Conservation (phyloP, 495 filamentous ascomycete species). For the Aspergillus homomorphus region DNA sequence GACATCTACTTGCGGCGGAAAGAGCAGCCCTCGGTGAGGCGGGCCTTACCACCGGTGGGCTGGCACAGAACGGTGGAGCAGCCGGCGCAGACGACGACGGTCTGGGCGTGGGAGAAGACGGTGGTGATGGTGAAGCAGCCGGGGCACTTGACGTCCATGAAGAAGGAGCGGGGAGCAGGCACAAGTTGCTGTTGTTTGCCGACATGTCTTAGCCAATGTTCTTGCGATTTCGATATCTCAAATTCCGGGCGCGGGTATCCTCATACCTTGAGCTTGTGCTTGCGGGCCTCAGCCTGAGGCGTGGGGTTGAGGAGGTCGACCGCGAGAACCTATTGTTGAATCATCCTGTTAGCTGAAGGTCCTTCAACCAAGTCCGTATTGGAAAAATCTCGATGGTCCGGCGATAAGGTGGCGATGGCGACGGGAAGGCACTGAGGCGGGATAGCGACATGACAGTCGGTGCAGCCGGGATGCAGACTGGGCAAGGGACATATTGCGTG, state of each 20-base stretch:
- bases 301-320: slow-evolving; percentile 99
- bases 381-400: slow-evolving; percentile 11
- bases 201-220: slow-evolving; percentile 1
- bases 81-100: slow-evolving; percentile 97
- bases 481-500: neutral
- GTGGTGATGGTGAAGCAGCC: slow-evolving; percentile 99
- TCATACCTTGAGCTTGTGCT: slow-evolving; percentile 99
- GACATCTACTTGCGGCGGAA: slow-evolving; percentile 96
- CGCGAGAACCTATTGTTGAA: slow-evolving; percentile 82
- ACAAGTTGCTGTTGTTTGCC: slow-evolving; percentile 68
- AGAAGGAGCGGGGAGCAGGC: slow-evolving; percentile 94
- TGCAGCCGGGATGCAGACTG: slow-evolving; percentile 1
- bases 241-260: neutral
- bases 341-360: slow-evolving; percentile 21
- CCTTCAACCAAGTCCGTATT: neutral
- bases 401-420: slow-evolving; percentile 14
- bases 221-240: neutral
- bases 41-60: slow-evolving; percentile 95
- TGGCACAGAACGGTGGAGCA: slow-evolving; percentile 98
- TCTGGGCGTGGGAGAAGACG: slow-evolving; percentile 99
- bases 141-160: slow-evolving; percentile 99
- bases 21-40: slow-evolving; percentile 97
- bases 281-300: slow-evolving; percentile 90
- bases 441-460: slow-evolving; percentile 1
- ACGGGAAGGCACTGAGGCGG: slow-evolving; percentile 15